A percentile compares a stretch with the other conserved stretches of the same genome.
Conservation (phyloP, 2,329 filamentous ascomycete species). For the Apiospora marii region DNA sequence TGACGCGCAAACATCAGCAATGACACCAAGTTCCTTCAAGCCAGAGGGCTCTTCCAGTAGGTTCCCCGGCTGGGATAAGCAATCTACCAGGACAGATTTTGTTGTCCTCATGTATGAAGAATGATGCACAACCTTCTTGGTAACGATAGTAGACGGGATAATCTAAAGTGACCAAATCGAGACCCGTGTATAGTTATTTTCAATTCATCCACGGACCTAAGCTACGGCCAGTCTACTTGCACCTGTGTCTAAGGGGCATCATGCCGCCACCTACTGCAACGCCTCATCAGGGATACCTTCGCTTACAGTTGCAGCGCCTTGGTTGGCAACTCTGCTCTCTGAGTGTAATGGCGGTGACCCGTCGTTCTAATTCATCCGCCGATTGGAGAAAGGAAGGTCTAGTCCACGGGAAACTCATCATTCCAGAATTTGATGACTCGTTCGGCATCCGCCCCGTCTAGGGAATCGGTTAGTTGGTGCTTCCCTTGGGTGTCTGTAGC, state of each 20-base stretch:
- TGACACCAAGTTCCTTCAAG: background rate
- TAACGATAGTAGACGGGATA: background rate
- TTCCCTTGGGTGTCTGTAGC: conserved; percentile 34
- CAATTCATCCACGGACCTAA: background rate
- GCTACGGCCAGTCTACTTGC: background rate
- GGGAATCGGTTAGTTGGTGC: conserved; percentile 34
- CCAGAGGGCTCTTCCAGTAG: background rate
- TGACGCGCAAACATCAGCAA: background rate
- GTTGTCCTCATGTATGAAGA: background rate
- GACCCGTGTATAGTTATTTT: background rate
- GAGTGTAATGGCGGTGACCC: background rate
- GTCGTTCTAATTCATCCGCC: background rate
- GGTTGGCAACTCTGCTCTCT: background rate
- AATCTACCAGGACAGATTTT: background rate
- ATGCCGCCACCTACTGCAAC: background rate
- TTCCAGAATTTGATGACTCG: conserved; percentile 40
- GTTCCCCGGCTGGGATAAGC: background rate
- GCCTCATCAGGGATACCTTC: background rate
- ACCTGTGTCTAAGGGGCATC: background rate
- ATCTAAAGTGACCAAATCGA: background rate
- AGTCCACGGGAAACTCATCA: conserved; percentile 40
- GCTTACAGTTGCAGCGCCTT: background rate
- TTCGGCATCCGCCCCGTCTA: conserved; percentile 40
- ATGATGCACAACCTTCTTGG: background rate
- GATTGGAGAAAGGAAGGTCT: background rate